Percentiles rank a stretch among this genome's conserved stretches.
Conservation (phyloP, 2,329 filamentous ascomycete genomes). For the Xylariales sp. region DNA sequence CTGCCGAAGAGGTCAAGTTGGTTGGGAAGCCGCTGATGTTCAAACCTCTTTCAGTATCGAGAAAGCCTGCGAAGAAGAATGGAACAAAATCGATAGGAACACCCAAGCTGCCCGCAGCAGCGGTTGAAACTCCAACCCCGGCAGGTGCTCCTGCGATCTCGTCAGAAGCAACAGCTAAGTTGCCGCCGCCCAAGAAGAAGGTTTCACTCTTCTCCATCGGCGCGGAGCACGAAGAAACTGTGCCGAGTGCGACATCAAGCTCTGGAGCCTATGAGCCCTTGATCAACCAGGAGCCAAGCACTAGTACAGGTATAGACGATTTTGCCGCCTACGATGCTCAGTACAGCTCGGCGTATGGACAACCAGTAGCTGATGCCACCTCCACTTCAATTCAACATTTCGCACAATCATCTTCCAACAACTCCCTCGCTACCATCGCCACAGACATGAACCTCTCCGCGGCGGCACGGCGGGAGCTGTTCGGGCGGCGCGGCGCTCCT, state of each 20-base stretch:
- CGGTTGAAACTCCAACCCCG: constrained; percentile 8
- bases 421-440: constrained; percentile 68
- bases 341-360: constrained; percentile 21
- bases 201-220: constrained; percentile 67
- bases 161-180: constrained; percentile 12
- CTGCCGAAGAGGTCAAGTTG: constrained; percentile 61
- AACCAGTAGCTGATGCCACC: constrained; percentile 18
- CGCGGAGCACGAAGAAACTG: constrained; percentile 26
- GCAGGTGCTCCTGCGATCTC: too few species aligned
- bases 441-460: constrained; percentile 74
- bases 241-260: constrained; percentile 11
- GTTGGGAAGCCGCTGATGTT: constrained; percentile 83
- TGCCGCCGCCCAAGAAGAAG: constrained; percentile 45
- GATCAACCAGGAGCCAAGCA: constrained; percentile 32
- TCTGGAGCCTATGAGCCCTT: constrained; percentile 46
- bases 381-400: constrained; percentile 3
- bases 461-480: constrained; percentile 74
- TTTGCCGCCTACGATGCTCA: constrained; percentile 29
- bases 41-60: constrained; percentile 78
- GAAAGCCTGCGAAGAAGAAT: constrained; percentile 69
- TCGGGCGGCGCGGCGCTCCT: constrained; percentile 61
- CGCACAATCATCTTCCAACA: too few species aligned
- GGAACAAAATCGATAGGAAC: constrained; percentile 27
- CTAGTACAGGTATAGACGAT: too few species aligned
- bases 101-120: constrained; percentile 9